These are phyloP conservation scores for Piper longum DNA, from an alignment of 164 flowering plant species.

Conservation along the genomic window DNA sequence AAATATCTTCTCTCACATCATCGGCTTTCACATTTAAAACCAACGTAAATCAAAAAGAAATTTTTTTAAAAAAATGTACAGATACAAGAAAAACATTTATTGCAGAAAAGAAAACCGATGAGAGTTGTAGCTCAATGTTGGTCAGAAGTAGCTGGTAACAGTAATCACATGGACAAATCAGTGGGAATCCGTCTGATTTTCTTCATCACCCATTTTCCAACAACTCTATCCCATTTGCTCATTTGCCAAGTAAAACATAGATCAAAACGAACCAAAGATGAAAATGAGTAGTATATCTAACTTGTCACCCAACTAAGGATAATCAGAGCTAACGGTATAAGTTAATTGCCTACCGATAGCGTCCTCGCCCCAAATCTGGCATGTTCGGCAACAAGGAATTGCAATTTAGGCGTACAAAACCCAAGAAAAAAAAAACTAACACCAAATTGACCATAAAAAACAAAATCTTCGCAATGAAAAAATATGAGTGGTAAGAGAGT, in stretches of 20 bases:
- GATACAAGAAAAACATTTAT: background rate
- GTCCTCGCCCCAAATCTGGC: conserved; percentile 3
- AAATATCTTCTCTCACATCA: conserved; percentile 21
- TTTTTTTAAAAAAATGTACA: background rate
- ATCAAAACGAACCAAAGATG: background rate
- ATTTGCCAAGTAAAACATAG: background rate
- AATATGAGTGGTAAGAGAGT: too few species aligned
- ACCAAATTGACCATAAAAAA: too few species aligned
- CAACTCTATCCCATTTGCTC: background rate
- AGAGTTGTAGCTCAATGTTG: background rate
- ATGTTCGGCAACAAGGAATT: conserved; percentile 6
- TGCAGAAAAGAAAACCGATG: background rate
- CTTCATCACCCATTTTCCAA: conserved; percentile 24
- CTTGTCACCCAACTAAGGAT: conserved; percentile 16
- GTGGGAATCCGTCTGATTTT: conserved; percentile 51
- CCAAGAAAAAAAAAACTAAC: too few species aligned
- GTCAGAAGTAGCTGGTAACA: conserved; percentile 27
- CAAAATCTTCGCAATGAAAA: too few species aligned
- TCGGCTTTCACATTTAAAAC: conserved; percentile 1
- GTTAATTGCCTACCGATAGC: conserved; percentile 15
- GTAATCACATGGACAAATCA: conserved; percentile 19
- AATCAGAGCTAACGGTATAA: conserved; percentile 16
- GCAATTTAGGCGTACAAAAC: conserved; percentile 11
- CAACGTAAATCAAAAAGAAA: background rate
- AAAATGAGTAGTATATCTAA: conserved; percentile 8